Conservation (phyloP, 768 basidiomycete species). For the Suillus bovinus region DNA sequence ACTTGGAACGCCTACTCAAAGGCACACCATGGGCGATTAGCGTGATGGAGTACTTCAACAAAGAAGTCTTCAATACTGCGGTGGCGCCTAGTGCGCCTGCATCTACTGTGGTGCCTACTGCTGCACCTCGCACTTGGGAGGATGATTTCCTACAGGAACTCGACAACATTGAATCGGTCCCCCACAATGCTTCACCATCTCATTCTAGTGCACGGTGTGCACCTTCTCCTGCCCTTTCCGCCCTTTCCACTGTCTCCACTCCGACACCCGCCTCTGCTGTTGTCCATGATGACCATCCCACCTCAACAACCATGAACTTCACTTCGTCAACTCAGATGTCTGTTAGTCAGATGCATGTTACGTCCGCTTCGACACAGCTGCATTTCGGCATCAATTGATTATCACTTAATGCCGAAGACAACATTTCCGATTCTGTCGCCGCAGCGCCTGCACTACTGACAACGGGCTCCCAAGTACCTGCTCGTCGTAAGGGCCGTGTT, state of each 20-base stretch:
- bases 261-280: not conserved
- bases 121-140: conserved; percentile 2
- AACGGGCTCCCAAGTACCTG: not conserved
- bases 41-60: conserved; percentile 2
- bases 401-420: not conserved
- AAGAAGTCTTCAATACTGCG: not conserved
- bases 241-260: not conserved
- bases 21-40: not conserved
- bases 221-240: not conserved
- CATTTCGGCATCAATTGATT: not conserved
- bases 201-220: not conserved
- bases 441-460: too few species aligned
- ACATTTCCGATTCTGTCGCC: too few species aligned
- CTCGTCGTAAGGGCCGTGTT: not conserved
- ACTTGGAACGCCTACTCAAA: conserved; percentile 1
- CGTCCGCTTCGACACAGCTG: not conserved
- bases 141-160: conserved; percentile 5
- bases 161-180: not conserved
- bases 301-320: not conserved
- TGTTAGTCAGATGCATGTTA: not conserved
- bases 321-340: too few species aligned
- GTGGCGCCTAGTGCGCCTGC: not conserved
- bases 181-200: not conserved
- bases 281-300: not conserved
- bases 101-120: not conserved